Percentiles rank a stretch among this genome's conserved stretches.
phyloP scores from a whole-genome alignment of 2,329 filamentous ascomycete species.

The Metarhizium rileyi region DNA sequence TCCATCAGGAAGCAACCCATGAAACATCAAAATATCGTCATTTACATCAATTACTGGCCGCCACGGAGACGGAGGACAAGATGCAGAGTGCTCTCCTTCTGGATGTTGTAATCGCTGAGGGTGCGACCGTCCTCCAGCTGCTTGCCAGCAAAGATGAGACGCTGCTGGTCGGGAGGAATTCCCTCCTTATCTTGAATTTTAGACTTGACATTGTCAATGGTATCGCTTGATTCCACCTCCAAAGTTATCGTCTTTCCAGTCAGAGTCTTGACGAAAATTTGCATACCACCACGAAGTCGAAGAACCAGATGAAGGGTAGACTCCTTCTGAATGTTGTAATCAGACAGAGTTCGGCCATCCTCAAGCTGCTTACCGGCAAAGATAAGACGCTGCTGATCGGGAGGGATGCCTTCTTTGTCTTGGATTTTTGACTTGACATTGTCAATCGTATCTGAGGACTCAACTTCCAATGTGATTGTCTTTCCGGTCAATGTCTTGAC shows the following conservation, averaged over 20 bases:
- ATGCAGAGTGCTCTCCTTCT: conserved; percentile 84
- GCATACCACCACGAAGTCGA: conserved; percentile 73
- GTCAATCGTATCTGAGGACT: conserved; percentile 84
- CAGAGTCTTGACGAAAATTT: conserved; percentile 69
- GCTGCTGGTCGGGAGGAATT: conserved; percentile 92
- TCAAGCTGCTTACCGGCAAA: conserved; percentile 92
- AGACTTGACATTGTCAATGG: conserved; percentile 92
- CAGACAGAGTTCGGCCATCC: conserved; percentile 79
- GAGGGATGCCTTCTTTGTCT: conserved; percentile 87
- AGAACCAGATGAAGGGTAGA: conserved; percentile 74
- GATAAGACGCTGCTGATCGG: conserved; percentile 88
- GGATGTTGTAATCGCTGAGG: conserved; percentile 88
- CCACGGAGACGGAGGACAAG: conserved; percentile 84
- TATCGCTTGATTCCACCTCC: conserved; percentile 82
- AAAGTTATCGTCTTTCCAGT: conserved; percentile 94
- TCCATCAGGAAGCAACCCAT: neutral
- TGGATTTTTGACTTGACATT: conserved; percentile 94
- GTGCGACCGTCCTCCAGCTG: conserved; percentile 92
- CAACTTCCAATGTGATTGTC: conserved; percentile 88
- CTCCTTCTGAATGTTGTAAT: conserved; percentile 97
- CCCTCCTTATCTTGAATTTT: conserved; percentile 99
- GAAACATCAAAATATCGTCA: neutral
- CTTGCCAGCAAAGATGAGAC: conserved; percentile 92
- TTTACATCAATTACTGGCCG: conserved; percentile 38
- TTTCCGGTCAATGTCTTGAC: conserved; percentile 86